A percentile compares a stretch with the other conserved stretches of the same genome.
Evolutionary conservation across 1,139 yeast genomes (phyloP).

Genomic region (Kodamaea alishanica): DNA sequence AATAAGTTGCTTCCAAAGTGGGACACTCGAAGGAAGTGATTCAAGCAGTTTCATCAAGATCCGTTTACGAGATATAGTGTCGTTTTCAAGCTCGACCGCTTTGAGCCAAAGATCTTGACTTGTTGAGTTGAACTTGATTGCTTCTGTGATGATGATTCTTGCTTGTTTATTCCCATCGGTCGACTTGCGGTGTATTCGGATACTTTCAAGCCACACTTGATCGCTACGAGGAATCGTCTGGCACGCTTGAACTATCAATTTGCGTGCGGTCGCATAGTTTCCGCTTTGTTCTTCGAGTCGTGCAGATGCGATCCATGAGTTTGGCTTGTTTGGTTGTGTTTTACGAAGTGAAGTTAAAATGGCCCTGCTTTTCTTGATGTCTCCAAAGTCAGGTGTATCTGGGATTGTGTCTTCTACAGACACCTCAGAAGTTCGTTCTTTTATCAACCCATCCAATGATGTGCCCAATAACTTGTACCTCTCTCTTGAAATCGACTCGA

Average conservation of each 20-base stretch:
- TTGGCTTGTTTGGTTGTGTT: slow-evolving; percentile 69
- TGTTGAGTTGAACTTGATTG: slow-evolving; percentile 52
- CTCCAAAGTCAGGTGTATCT: slow-evolving; percentile 33
- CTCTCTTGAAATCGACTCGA: slow-evolving; percentile 50
- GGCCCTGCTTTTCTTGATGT: slow-evolving; percentile 54
- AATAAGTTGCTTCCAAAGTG: slow-evolving; percentile 54
- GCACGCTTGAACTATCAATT: slow-evolving; percentile 70
- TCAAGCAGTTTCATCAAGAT: slow-evolving; percentile 62
- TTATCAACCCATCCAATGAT: slow-evolving; percentile 36
- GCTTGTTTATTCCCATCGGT: slow-evolving; percentile 37
- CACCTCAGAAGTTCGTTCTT: slow-evolving; percentile 4
- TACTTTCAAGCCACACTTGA: slow-evolving; percentile 78
- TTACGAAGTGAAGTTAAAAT: slow-evolving; percentile 67
- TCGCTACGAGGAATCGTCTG: slow-evolving; percentile 60
- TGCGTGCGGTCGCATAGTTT: slow-evolving; percentile 54
- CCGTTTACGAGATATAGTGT: slow-evolving; percentile 46
- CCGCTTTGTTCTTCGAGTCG: slow-evolving; percentile 68
- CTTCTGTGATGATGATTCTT: slow-evolving; percentile 62
- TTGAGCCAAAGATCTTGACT: slow-evolving; percentile 69
- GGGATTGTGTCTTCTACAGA: slow-evolving; percentile 4
- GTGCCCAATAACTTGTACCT: slow-evolving; percentile 49
- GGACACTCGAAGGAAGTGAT: slow-evolving; percentile 42
- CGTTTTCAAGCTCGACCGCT: slow-evolving; percentile 65
- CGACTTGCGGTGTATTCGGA: slow-evolving; percentile 58
- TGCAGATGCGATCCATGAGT: slow-evolving; percentile 89